These are phyloP conservation scores for Ramaria sp. DNA, from an alignment of 768 basidiomycete genomes.

Conservation along the genomic window DNA sequence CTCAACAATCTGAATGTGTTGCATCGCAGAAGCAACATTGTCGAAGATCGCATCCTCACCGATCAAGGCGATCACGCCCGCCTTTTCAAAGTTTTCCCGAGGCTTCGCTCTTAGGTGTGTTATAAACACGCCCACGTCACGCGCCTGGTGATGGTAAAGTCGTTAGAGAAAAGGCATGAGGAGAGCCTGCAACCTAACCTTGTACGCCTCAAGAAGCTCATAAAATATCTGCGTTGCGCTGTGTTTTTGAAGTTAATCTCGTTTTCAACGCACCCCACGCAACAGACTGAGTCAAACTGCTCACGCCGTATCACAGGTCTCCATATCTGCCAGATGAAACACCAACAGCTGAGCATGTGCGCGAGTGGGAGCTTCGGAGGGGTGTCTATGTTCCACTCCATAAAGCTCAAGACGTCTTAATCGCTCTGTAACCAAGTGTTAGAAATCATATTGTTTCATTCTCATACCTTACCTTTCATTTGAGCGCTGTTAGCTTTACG, in stretches of 20 bases:
- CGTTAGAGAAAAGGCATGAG: neutral
- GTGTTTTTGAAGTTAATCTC: slow-evolving; percentile 6
- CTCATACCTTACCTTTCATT: slow-evolving; percentile 54
- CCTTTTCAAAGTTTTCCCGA: slow-evolving; percentile 34
- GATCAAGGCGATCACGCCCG: slow-evolving; percentile 39
- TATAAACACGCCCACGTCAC: slow-evolving; percentile 39
- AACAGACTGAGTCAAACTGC: slow-evolving; percentile 19
- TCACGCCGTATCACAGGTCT: slow-evolving; percentile 84
- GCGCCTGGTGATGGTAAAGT: slow-evolving; percentile 24
- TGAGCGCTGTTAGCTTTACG: slow-evolving; percentile 82
- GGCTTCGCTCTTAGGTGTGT: slow-evolving; percentile 34
- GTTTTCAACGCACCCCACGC: no score
- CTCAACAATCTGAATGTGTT: slow-evolving; percentile 21
- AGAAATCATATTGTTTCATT: slow-evolving; percentile 1
- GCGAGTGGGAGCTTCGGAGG: slow-evolving; percentile 76
- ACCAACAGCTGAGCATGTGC: slow-evolving; percentile 68
- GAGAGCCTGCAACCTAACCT: slow-evolving; percentile 26
- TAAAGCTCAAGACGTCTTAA: slow-evolving; percentile 82
- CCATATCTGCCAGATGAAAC: slow-evolving; percentile 91
- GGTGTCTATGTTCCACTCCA: slow-evolving; percentile 69
- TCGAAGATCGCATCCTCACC: slow-evolving; percentile 34
- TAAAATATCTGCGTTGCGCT: slow-evolving; percentile 79
- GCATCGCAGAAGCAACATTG: slow-evolving; percentile 32
- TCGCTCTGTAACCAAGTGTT: slow-evolving; percentile 41
- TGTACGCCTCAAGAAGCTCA: slow-evolving; percentile 70